phyloP scores from a whole-genome alignment of 345 rosid genomes.

The Syzygium grande region DNA sequence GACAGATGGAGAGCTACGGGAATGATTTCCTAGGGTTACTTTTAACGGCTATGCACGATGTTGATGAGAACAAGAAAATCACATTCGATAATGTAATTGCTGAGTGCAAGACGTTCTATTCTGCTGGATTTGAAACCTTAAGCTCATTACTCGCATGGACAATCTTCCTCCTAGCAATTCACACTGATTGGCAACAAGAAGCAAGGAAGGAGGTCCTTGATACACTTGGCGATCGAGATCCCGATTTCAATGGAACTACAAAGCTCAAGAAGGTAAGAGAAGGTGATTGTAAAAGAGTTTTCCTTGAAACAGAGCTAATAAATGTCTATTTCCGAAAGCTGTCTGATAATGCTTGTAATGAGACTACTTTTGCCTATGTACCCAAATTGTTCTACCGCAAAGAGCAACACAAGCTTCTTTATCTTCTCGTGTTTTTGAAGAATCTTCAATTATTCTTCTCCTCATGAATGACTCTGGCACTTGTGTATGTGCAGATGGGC shows the following conservation, averaged over 20 bases:
- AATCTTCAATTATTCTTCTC: no score
- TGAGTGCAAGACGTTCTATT: constrained; percentile 28
- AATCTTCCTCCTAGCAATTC: constrained; percentile 19
- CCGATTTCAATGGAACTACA: neutral
- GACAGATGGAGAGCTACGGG: neutral
- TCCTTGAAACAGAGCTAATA: no score
- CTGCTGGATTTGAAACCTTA: constrained; percentile 20
- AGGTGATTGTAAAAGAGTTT: neutral
- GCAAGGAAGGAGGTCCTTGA: constrained; percentile 26
- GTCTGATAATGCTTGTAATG: no score
- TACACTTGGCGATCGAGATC: constrained; percentile 8
- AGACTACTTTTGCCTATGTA: no score
- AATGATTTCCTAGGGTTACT: constrained; percentile 19
- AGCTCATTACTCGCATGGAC: constrained; percentile 19
- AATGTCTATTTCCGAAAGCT: no score
- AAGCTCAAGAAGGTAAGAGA: neutral
- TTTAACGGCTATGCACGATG: constrained; percentile 1
- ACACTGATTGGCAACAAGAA: constrained; percentile 28
- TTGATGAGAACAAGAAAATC: neutral
- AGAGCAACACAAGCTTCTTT: no score
- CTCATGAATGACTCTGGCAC: no score
- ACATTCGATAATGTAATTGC: constrained; percentile 7
- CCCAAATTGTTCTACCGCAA: no score
- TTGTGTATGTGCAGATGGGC: constrained; percentile 4
- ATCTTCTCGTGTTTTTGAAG: no score